Evolutionary conservation across 371 early-diverging fungal species (phyloP), one percentile per base, ranked within the genome.

Genomic region (Apophysomyces trapeziformis): DNA sequence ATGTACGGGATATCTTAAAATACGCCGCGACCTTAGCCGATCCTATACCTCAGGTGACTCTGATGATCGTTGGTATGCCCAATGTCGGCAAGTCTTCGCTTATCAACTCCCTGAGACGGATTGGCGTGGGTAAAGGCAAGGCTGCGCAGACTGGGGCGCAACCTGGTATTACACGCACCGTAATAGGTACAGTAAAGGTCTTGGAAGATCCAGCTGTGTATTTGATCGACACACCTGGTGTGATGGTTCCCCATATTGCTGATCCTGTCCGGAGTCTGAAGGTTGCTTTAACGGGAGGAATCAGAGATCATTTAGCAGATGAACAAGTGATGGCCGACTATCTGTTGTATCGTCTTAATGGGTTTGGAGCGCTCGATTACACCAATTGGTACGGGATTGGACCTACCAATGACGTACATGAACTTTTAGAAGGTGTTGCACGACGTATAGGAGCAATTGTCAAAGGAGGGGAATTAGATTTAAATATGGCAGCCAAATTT

Each of bases 21-120:
- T 71, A 80, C 58, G 91, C 92, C 1, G 82, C 87, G 7, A 72
- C 85, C 66, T 71, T 78, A 41, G 79, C 80, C 41, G 72, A 77
- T 57, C 76, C 75, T 6, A 77, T 83, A 60, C 81, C 79, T 11
- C 77, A 75, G 36, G 74, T 80, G 2, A 89, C 81, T 1, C 79
- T 95, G 38, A 92, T 98, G 85, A 87, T 97, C 1, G 93, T 97
- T 0, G 98, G 98, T 5, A 91, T 96, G 89, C 98, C 98, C 1
- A 98, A 98, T 70, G 97, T 96, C 32, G 98, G 98, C 13, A 98
- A 98, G 70, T 95, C 95, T 0, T 90, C 96, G 14, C 64, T 98
- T 57, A 93, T 96, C 66, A 98, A 98, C 68, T 83, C 94, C 0
- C 72, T 98, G 61, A 75, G 98, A 43, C 73, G 89, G 44, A 78